Percentiles rank a stretch among this genome's conserved stretches.
These are phyloP conservation scores for Chytriomyces sp. DNA, from an alignment of 192 early-diverging fungal genomes.

Conservation along the genomic window DNA sequence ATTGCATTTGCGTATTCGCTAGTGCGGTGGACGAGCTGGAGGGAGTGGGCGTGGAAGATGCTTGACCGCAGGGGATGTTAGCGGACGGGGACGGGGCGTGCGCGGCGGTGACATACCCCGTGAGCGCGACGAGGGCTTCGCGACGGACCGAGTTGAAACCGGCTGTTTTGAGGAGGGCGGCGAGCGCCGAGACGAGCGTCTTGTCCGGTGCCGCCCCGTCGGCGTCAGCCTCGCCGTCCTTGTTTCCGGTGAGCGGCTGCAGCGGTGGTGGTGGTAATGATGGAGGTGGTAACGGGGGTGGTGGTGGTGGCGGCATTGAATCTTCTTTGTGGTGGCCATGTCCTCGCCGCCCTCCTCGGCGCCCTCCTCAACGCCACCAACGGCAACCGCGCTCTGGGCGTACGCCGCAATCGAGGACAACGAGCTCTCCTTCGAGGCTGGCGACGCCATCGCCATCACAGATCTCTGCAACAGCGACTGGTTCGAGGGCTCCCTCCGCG, in stretches of 20 bases:
- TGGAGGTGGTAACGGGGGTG: no score
- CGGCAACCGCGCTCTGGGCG: conserved; percentile 44
- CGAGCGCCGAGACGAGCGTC: neutral
- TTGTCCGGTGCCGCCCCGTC: no score
- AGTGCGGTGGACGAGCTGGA: neutral
- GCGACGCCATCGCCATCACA: conserved; percentile 41
- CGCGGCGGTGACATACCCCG: no score
- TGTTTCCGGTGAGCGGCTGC: no score
- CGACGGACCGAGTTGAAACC: no score
- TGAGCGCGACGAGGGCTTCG: no score
- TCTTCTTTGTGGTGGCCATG: neutral
- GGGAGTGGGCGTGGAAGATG: neutral
- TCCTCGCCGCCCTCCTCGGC: neutral
- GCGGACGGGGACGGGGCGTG: no score
- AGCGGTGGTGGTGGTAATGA: no score
- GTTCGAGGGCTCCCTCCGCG: conserved; percentile 46
- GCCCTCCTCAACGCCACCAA: neutral
- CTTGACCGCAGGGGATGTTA: no score
- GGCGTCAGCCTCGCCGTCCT: no score
- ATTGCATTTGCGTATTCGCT: neutral
- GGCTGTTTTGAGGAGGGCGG: neutral
- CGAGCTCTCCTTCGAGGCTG: conserved; percentile 50
- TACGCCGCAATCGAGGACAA: conserved; percentile 58
- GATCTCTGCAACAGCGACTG: conserved; percentile 60
- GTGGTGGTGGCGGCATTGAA: no score